Evolutionary conservation across 352 stramenopile species (phyloP).

Genomic region (Phytopythium aichiense): DNA sequence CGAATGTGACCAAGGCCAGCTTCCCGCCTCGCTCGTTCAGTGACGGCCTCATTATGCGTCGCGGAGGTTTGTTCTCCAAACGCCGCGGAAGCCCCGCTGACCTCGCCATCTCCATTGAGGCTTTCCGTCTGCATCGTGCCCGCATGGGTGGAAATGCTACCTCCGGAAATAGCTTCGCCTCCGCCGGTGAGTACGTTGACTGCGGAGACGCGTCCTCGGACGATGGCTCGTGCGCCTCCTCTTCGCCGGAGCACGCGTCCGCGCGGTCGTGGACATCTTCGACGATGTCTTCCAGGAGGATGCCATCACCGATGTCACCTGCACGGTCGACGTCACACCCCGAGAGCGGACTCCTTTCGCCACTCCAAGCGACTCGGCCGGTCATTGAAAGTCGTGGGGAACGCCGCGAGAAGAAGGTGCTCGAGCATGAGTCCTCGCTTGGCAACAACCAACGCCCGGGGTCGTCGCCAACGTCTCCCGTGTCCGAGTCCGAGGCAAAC

Average conservation of each 20-base stretch:
- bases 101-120: slow-evolving; percentile 69
- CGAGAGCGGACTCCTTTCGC: slow-evolving; percentile 5
- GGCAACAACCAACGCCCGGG: slow-evolving; percentile 16
- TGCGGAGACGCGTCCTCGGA: slow-evolving; percentile 32
- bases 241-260: slow-evolving; percentile 9
- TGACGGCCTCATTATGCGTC: slow-evolving; percentile 70
- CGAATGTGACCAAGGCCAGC: slow-evolving; percentile 49
- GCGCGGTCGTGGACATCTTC: not conserved
- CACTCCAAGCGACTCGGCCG: slow-evolving; percentile 13
- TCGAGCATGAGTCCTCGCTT: slow-evolving; percentile 9
- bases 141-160: slow-evolving; percentile 42
- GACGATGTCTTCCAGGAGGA: slow-evolving; percentile 3
- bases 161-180: not conserved
- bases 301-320: not conserved
- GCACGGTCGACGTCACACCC: not conserved
- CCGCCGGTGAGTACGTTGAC: slow-evolving; percentile 12
- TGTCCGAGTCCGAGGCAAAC: not conserved
- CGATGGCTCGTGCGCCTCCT: slow-evolving; percentile 25
- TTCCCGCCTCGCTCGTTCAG: slow-evolving; percentile 74
- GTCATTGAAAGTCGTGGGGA: slow-evolving; percentile 13
- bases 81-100: slow-evolving; percentile 66
- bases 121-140: slow-evolving; percentile 64
- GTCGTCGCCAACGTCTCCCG: slow-evolving; percentile 6
- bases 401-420: slow-evolving; percentile 14
- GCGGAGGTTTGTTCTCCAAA: slow-evolving; percentile 60